These are phyloP conservation scores for Pyricularia grisea DNA, from an alignment of 2,329 filamentous ascomycete genomes.

Conservation along the genomic window DNA sequence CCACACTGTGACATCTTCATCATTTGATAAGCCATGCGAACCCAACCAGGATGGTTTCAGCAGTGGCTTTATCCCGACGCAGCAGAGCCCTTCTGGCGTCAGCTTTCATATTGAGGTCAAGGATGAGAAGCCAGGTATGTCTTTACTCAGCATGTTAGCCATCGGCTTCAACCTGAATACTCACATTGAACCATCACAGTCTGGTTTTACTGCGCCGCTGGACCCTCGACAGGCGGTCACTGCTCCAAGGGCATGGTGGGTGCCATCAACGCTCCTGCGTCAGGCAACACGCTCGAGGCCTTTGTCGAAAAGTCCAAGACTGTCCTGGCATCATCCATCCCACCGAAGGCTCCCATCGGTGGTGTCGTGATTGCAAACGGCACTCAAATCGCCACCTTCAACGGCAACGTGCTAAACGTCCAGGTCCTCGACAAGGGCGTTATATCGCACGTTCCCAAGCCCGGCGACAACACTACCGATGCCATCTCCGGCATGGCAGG, in stretches of 20 bases:
- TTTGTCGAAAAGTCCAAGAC: constrained; percentile 23
- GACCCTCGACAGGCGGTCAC: constrained; percentile 20
- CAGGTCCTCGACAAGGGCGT: constrained; percentile 13
- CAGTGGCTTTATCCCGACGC: constrained; percentile 27
- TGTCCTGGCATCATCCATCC: constrained; percentile 22
- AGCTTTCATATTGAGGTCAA: constrained; percentile 21
- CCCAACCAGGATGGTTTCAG: constrained; percentile 26
- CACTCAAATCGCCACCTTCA: constrained; percentile 17
- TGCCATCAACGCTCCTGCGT: constrained; percentile 29
- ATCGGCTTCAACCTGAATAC: background rate
- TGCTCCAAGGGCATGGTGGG: constrained; percentile 36
- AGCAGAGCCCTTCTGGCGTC: constrained; percentile 18
- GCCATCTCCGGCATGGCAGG: constrained; percentile 23
- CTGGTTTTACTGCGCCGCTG: constrained; percentile 26
- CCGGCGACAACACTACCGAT: constrained; percentile 15
- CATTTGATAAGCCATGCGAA: constrained; percentile 29
- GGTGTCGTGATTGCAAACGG: constrained; percentile 25
- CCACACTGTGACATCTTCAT: constrained; percentile 28
- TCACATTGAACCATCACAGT: constrained; percentile 7
- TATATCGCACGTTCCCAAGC: constrained; percentile 16
- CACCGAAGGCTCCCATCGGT: constrained; percentile 20
- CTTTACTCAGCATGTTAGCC: background rate
- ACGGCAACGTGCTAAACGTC: constrained; percentile 18
- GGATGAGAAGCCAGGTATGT: constrained; percentile 18
- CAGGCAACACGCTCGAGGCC: constrained; percentile 27